Percentiles rank a stretch among this genome's conserved stretches.
Conservation (phyloP, 257 asterid species). For the Solanum rostratum region DNA sequence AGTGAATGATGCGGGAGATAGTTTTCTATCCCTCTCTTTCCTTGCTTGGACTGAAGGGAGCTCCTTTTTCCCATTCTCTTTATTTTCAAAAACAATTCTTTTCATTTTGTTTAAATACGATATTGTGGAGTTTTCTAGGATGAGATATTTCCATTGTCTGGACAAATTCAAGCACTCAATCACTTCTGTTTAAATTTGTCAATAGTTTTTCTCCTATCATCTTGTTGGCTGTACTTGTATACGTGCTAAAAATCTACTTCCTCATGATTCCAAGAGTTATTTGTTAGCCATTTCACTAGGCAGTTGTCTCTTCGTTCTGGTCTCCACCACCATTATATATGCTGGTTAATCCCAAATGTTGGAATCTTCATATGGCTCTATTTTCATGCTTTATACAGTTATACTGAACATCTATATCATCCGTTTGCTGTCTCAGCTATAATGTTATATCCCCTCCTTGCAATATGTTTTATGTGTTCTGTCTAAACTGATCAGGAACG, state of each 20-base stretch:
- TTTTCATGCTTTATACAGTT: not conserved
- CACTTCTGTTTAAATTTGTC: not conserved
- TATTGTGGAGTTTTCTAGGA: not conserved
- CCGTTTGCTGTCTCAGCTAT: not conserved
- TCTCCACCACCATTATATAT: not conserved
- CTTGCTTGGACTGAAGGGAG: slow-evolving; percentile 98
- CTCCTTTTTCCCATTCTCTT: slow-evolving; percentile 62
- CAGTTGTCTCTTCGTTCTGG: not conserved
- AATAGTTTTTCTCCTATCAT: not conserved
- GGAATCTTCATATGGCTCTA: not conserved
- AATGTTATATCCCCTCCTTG: not conserved
- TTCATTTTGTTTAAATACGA: not conserved
- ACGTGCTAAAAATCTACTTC: not conserved
- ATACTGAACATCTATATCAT: not conserved
- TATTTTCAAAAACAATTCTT: not conserved
- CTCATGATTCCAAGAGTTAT: not conserved
- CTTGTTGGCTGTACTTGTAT: not conserved
- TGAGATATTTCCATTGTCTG: not conserved
- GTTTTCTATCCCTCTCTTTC: slow-evolving; percentile 64
- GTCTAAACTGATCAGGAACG: not conserved
- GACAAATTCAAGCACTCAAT: not conserved
- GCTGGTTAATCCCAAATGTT: not conserved
- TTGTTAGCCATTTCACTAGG: not conserved
- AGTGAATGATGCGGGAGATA: slow-evolving; percentile 99
- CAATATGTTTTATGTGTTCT: not conserved